Percentiles rank a stretch among this genome's conserved stretches.
phyloP scores from a whole-genome alignment of 768 basidiomycete species.

The Mycena rebaudengoi region DNA sequence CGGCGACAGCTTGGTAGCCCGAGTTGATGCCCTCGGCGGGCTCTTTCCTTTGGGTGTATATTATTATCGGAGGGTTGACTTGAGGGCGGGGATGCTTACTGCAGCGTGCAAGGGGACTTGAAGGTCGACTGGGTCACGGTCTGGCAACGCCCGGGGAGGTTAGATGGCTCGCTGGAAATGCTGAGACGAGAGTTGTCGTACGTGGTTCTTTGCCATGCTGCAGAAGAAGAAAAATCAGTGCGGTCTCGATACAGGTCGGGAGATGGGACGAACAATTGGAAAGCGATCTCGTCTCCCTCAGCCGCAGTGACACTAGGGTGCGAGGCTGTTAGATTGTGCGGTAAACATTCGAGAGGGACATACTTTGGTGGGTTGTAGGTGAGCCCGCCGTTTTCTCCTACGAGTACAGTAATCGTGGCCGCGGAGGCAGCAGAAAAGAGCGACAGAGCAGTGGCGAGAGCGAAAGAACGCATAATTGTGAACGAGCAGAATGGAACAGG shows the following conservation, averaged over 20 bases:
- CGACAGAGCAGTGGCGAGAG: conserved; percentile 17
- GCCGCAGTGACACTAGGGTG: conserved; percentile 27
- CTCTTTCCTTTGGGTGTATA: conserved; percentile 25
- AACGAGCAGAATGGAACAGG: neutral
- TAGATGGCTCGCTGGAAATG: neutral
- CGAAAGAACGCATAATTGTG: conserved; percentile 25
- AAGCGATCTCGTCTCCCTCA: conserved; percentile 21
- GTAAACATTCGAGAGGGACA: neutral
- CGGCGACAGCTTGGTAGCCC: conserved; percentile 44
- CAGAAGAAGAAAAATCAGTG: neutral
- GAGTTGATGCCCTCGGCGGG: conserved; percentile 47
- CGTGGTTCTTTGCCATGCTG: conserved; percentile 43
- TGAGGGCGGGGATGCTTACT: conserved; percentile 3
- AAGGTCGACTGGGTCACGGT: conserved; percentile 59
- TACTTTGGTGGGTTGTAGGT: conserved; percentile 14
- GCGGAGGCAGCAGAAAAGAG: conserved; percentile 14
- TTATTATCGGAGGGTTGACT: neutral
- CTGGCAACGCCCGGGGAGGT: no score
- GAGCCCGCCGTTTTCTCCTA: conserved; percentile 4
- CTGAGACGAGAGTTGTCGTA: conserved; percentile 18
- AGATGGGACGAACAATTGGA: conserved; percentile 24
- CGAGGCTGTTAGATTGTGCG: neutral
- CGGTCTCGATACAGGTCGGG: conserved; percentile 1
- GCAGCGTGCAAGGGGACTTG: conserved; percentile 46
- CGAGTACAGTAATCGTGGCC: conserved; percentile 5